These are phyloP conservation scores for Aspergillus coremiiformis DNA, from an alignment of 495 filamentous ascomycete genomes.

Conservation along the genomic window DNA sequence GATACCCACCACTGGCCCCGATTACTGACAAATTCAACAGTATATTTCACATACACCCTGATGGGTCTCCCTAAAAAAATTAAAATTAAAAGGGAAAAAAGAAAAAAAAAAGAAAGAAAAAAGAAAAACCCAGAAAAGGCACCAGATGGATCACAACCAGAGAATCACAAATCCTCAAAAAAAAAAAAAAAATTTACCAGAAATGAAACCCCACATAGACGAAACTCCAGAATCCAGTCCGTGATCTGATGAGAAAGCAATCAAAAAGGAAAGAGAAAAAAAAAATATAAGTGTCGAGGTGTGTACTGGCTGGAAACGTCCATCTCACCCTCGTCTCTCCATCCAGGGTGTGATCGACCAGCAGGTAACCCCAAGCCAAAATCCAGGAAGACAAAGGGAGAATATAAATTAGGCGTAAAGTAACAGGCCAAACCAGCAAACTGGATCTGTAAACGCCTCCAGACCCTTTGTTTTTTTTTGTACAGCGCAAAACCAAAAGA, in stretches of 20 bases:
- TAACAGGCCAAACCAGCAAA: no score
- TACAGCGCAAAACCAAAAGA: neutral
- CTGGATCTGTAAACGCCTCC: neutral
- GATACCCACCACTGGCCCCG: neutral
- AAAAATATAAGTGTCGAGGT: neutral
- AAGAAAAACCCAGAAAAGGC: no score
- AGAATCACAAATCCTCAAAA: constrained; percentile 11
- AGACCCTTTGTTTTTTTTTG: neutral
- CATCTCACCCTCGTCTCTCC: neutral
- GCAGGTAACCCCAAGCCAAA: constrained; percentile 7
- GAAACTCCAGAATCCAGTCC: constrained; percentile 11
- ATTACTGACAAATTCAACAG: constrained; percentile 3
- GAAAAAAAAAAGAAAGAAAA: neutral
- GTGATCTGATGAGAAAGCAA: neutral
- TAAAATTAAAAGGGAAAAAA: no score
- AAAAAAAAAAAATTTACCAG: constrained; percentile 9
- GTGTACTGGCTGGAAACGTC: neutral
- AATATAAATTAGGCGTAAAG: no score
- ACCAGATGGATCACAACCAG: constrained; percentile 5
- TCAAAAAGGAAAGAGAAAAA: neutral
- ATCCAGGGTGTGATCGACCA: constrained; percentile 6
- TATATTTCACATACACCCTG: constrained; percentile 2
- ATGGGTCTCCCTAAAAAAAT: neutral
- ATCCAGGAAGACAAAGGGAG: neutral
- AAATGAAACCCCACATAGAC: constrained; percentile 2